Evolutionary conservation across 768 basidiomycete genomes (phyloP).

Genomic region (Leccinum olivaceopallidum): DNA sequence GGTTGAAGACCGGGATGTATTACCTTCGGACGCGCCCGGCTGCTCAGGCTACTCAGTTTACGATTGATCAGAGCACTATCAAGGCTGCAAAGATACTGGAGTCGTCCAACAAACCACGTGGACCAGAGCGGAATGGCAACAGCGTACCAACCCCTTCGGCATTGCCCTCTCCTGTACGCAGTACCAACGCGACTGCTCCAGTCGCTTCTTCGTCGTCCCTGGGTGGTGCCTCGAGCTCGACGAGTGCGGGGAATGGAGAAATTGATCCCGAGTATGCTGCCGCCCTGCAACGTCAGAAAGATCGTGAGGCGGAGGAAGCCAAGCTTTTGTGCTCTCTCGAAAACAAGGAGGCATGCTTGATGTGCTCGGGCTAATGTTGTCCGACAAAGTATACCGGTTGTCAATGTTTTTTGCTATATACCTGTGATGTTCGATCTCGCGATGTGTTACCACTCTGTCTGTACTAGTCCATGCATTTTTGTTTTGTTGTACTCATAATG

Average conservation of each 20-base stretch:
- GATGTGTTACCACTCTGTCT: conserved; percentile 1
- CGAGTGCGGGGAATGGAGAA: conserved; percentile 38
- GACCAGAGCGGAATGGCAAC: conserved; percentile 14
- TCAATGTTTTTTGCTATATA: conserved; percentile 2
- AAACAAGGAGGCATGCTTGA: conserved; percentile 92
- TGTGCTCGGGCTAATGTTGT: conserved; percentile 76
- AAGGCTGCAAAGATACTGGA: conserved; percentile 48
- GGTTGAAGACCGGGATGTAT: conserved; percentile 98
- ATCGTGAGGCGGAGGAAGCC: conserved; percentile 78
- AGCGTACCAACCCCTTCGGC: conserved; percentile 28
- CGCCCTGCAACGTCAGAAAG: conserved; percentile 67
- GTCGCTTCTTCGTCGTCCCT: conserved; percentile 25
- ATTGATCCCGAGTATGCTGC: conserved; percentile 75
- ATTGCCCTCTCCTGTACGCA: conserved; percentile 26
- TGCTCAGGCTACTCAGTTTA: conserved; percentile 97
- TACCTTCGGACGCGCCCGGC: conserved; percentile 95
- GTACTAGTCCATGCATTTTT: conserved; percentile 13
- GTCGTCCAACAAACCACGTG: conserved; percentile 19
- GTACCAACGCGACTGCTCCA: conserved; percentile 35
- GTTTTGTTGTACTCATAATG: conserved; percentile 21
- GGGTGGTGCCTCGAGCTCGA: conserved; percentile 13
- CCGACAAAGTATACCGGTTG: neutral
- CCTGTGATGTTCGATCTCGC: conserved; percentile 1
- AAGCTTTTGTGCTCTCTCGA: conserved; percentile 83
- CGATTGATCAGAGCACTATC: conserved; percentile 80